Evolutionary conservation across 768 basidiomycete species (phyloP).

Genomic region (Xerocomellus amylosporus): DNA sequence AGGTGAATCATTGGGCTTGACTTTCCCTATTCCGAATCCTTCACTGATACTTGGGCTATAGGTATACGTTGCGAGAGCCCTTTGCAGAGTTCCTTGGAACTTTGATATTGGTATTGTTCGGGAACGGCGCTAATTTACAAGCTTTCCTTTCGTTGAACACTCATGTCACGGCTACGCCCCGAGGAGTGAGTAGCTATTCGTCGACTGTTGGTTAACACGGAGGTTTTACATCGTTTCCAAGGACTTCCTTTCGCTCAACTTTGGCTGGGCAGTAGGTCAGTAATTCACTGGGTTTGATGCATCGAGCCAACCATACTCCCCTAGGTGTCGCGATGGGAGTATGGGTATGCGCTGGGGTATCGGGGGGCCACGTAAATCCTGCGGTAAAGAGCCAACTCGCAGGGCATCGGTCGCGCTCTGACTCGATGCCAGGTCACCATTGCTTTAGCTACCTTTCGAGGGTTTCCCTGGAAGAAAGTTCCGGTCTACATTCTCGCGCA

Average conservation of each 20-base stretch:
- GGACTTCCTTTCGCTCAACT: conserved; percentile 18
- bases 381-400: conserved; percentile 39
- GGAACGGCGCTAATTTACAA: conserved; percentile 53
- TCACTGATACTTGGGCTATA: conserved; percentile 9
- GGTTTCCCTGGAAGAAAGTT: conserved; percentile 76
- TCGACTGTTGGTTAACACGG: not conserved
- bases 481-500: conserved; percentile 63
- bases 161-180: conserved; percentile 39
- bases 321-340: conserved; percentile 57
- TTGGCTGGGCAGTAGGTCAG: conserved; percentile 25
- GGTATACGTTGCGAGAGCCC: conserved; percentile 48
- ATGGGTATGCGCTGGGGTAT: conserved; percentile 61
- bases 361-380: conserved; percentile 70
- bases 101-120: conserved; percentile 52
- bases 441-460: conserved; percentile 59
- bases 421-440: conserved; percentile 51
- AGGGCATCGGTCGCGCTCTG: not conserved
- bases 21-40: not conserved
- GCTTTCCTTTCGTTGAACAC: conserved; percentile 44
- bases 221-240: not conserved
- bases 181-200: conserved; percentile 44
- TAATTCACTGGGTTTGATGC: not conserved
- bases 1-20: conserved; percentile 36
- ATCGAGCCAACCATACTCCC: not conserved
- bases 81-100: conserved; percentile 61